Percentiles rank a stretch among this genome's conserved stretches.
phyloP scores from a whole-genome alignment of 805 yeast species.

The Pichia manshurica region DNA sequence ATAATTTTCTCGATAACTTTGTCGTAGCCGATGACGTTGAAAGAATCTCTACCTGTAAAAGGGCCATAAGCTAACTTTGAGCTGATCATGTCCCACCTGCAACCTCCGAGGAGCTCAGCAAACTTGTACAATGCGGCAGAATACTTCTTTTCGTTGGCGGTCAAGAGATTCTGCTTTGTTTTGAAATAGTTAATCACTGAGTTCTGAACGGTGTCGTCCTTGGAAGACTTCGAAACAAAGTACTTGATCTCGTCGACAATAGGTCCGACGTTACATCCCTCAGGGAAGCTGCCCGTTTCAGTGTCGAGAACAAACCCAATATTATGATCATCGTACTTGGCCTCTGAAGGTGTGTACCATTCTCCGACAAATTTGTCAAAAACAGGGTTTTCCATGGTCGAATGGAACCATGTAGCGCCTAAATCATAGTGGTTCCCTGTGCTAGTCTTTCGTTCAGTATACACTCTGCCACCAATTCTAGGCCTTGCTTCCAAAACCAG shows the following conservation, averaged over 20 bases:
- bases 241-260: conserved; percentile 31
- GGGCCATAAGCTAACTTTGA: conserved; percentile 23
- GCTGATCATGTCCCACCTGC: conserved; percentile 28
- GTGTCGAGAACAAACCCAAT: conserved; percentile 10
- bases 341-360: conserved; percentile 16
- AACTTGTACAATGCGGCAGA: conserved; percentile 27
- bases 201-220: conserved; percentile 24
- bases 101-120: conserved; percentile 27
- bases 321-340: conserved; percentile 30
- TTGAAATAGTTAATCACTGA: conserved; percentile 22
- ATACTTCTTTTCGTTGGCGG: conserved; percentile 24
- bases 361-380: conserved; percentile 28
- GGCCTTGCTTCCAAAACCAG: conserved; percentile 42
- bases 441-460: conserved; percentile 25
- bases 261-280: conserved; percentile 27
- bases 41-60: conserved; percentile 31
- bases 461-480: conserved; percentile 41
- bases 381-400: conserved; percentile 37
- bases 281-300: conserved; percentile 14
- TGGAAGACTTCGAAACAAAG: conserved; percentile 29
- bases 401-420: conserved; percentile 55
- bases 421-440: conserved; percentile 34
- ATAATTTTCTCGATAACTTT: conserved; percentile 26
- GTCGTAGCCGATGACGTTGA: conserved; percentile 24
- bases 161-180: conserved; percentile 16